A percentile compares a stretch with the other conserved stretches of the same genome.
Evolutionary conservation across 1,284 basidiomycete species (phyloP).

Genomic region (Cutaneotrichosporon sp.): DNA sequence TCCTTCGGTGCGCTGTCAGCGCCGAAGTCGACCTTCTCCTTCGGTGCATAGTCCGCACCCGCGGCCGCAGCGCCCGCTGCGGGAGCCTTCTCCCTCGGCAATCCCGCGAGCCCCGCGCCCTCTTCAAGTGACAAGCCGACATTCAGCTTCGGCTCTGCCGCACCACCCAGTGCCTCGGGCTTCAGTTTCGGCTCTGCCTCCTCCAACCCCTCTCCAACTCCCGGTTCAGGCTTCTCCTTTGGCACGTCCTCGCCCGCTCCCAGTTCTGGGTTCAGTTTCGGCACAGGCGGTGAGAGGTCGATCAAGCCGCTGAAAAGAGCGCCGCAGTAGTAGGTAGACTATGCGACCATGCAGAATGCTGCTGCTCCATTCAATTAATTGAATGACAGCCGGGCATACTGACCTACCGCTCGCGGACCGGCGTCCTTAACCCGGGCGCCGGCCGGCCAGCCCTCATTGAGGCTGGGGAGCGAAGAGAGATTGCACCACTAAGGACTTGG

Average conservation of each 20-base stretch:
- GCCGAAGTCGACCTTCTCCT: neutral
- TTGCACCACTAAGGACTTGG: conserved; percentile 8
- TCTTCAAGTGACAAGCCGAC: neutral
- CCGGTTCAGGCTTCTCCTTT: conserved; percentile 11
- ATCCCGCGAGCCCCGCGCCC: neutral
- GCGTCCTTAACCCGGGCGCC: conserved; percentile 3
- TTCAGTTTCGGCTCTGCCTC: neutral
- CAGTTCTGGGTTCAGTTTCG: conserved; percentile 2
- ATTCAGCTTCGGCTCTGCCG: conserved; percentile 6
- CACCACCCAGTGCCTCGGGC: neutral
- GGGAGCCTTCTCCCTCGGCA: conserved; percentile 14
- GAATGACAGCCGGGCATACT: too few relatives aligned
- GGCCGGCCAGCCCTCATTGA: neutral
- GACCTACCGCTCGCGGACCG: conserved; percentile 3
- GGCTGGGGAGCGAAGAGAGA: neutral
- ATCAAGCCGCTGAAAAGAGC: conserved; percentile 5
- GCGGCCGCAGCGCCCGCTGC: neutral
- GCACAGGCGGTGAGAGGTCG: neutral
- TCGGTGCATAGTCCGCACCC: neutral
- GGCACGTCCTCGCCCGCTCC: neutral
- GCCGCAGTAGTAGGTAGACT: neutral
- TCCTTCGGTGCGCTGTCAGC: conserved; percentile 9
- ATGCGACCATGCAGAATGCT: neutral
- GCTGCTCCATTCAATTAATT: too few relatives aligned
- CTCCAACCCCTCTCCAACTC: neutral